A percentile compares a stretch with the other conserved stretches of the same genome.
Evolutionary conservation across 2,329 filamentous ascomycete species (phyloP).

Genomic region (Ascocoryne sarcoides): DNA sequence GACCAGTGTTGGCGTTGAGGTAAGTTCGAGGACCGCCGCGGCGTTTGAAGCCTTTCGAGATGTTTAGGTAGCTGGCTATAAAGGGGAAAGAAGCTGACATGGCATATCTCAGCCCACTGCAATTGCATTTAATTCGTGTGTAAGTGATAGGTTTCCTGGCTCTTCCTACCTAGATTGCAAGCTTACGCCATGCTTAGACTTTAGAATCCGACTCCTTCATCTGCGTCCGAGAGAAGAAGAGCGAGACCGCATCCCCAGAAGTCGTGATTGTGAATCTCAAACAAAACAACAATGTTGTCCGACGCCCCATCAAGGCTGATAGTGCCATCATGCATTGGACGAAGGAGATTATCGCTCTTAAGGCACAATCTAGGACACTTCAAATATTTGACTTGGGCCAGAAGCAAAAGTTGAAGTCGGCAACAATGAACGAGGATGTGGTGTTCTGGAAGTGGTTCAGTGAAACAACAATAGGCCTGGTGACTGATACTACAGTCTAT

Average conservation of each 20-base stretch:
- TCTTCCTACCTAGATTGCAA: slow-evolving; percentile 5
- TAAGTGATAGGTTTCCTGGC: slow-evolving; percentile 38
- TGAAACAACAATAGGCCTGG: slow-evolving; percentile 76
- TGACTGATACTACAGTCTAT: slow-evolving; percentile 85
- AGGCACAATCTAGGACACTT: slow-evolving; percentile 85
- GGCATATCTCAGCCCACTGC: slow-evolving; percentile 47
- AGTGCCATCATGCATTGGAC: slow-evolving; percentile 99
- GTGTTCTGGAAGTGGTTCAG: slow-evolving; percentile 99
- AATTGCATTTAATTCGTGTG: slow-evolving; percentile 83
- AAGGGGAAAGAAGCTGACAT: slow-evolving; percentile 18
- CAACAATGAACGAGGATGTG: slow-evolving; percentile 93
- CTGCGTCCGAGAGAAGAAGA: slow-evolving; percentile 91
- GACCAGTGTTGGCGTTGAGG: slow-evolving; percentile 39
- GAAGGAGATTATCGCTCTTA: slow-evolving; percentile 91
- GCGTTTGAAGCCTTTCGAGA: not conserved
- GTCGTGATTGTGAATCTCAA: slow-evolving; percentile 98
- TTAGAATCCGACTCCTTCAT: slow-evolving; percentile 96
- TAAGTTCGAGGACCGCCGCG: slow-evolving; percentile 30
- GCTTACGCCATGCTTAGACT: slow-evolving; percentile 51
- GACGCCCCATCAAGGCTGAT: slow-evolving; percentile 94
- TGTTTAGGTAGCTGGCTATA: slow-evolving; percentile 14
- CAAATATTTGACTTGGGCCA: slow-evolving; percentile 94
- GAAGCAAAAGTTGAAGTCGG: slow-evolving; percentile 94
- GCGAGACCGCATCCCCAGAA: slow-evolving; percentile 74
- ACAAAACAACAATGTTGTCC: slow-evolving; percentile 91